Conservation (phyloP, 768 basidiomycete genomes). For the Nidularia pulvinata region DNA sequence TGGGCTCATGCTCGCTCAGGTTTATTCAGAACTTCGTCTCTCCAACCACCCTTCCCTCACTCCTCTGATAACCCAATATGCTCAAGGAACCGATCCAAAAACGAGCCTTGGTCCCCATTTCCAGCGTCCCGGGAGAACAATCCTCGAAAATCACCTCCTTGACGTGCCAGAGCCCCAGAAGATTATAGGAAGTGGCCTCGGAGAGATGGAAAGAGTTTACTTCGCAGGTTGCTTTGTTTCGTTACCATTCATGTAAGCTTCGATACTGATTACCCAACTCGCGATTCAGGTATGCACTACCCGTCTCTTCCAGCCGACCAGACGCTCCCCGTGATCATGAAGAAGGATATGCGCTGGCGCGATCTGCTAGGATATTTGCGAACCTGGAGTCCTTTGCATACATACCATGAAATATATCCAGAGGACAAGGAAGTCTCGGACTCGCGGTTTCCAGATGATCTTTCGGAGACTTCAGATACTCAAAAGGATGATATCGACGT, state of each 20-base stretch:
- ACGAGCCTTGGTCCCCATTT: conserved; percentile 72
- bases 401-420: conserved; percentile 63
- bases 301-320: conserved; percentile 27
- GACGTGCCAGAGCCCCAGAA: conserved; percentile 58
- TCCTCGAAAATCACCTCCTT: conserved; percentile 70
- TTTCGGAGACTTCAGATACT: background rate
- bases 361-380: conserved; percentile 67
- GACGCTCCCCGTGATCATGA: conserved; percentile 49
- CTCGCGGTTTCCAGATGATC: conserved; percentile 33
- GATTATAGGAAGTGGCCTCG: conserved; percentile 25
- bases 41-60: conserved; percentile 56
- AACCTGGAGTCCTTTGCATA: conserved; percentile 71
- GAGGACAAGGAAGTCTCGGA: conserved; percentile 37
- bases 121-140: conserved; percentile 78
- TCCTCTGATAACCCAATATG: conserved; percentile 59
- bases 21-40: conserved; percentile 76
- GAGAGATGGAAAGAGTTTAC: conserved; percentile 49
- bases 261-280: background rate
- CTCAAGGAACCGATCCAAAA: conserved; percentile 53
- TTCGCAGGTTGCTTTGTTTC: conserved; percentile 45
- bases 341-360: conserved; percentile 61
- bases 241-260: no score
- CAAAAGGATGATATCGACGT: conserved; percentile 14
- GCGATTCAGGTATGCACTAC: conserved; percentile 33
- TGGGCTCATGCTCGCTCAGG: conserved; percentile 21